These are phyloP conservation scores for Calonectria crousiana DNA, from an alignment of 2,329 filamentous ascomycete genomes.

Conservation along the genomic window DNA sequence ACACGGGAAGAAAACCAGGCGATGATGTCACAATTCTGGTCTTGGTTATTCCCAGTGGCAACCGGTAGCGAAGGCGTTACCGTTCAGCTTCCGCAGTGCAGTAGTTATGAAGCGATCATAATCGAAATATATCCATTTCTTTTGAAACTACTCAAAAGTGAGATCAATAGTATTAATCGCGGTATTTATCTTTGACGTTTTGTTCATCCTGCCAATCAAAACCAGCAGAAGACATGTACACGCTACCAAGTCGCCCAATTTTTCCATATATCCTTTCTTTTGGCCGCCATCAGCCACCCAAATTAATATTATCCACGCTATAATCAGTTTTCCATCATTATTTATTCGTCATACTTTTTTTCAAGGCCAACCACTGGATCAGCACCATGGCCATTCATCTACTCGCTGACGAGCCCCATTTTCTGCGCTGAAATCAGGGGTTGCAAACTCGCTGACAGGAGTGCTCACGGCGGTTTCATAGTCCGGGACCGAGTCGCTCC, in stretches of 20 bases:
- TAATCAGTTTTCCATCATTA: background rate
- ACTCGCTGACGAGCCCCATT: background rate
- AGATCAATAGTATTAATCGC: background rate
- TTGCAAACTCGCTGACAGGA: background rate
- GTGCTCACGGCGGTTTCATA: background rate
- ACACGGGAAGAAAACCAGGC: slow-evolving; percentile 1
- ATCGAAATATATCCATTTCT: background rate
- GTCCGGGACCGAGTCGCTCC: background rate
- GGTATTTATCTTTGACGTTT: background rate
- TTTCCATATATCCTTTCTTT: background rate
- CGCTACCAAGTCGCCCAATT: background rate
- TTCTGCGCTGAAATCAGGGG: background rate
- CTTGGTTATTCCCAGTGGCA: background rate
- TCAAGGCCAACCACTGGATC: background rate
- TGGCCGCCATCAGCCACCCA: background rate
- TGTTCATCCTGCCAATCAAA: background rate
- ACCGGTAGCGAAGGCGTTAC: background rate
- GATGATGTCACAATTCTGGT: slow-evolving; percentile 18
- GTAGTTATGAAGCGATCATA: background rate
- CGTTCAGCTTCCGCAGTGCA: background rate
- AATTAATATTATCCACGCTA: too few species aligned
- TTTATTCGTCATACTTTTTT: background rate
- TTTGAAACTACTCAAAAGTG: background rate
- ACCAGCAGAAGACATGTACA: background rate
- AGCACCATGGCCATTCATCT: background rate